Evolutionary conservation across 2,329 filamentous ascomycete genomes (phyloP).

Genomic region (Fusarium mangiferae): DNA sequence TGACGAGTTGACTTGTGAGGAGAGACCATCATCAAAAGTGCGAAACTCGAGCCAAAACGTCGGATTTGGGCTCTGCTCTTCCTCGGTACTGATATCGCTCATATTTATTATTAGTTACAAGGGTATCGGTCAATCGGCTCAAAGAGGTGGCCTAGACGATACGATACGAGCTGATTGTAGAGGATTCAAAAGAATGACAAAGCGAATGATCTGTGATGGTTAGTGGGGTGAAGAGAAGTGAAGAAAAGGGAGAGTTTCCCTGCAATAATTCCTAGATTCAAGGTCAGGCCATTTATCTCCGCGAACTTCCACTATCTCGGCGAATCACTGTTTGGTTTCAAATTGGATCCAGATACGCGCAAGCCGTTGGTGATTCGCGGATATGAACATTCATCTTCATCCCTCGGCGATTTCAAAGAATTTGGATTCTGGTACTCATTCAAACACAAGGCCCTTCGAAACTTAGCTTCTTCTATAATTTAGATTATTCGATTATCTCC

Average conservation of each 20-base stretch:
- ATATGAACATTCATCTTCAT: background rate
- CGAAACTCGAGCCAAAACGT: conserved; percentile 60
- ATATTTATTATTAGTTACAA: conserved; percentile 16
- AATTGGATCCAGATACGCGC: conserved; percentile 2
- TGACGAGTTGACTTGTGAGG: conserved; percentile 10
- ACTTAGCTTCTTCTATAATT: background rate
- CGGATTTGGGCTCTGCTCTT: conserved; percentile 43
- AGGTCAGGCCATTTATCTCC: conserved; percentile 38
- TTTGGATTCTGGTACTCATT: background rate
- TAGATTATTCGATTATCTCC: background rate
- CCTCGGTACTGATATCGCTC: conserved; percentile 35
- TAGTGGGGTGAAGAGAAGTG: conserved; percentile 13
- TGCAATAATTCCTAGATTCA: background rate
- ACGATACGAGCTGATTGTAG: background rate
- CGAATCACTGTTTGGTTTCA: conserved; percentile 21
- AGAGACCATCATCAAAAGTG: conserved; percentile 55
- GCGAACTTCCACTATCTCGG: conserved; percentile 16
- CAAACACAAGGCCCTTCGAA: background rate
- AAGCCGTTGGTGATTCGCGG: conserved; percentile 9
- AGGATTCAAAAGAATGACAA: background rate
- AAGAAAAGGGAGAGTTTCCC: conserved; percentile 10
- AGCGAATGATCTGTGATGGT: background rate
- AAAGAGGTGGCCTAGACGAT: background rate
- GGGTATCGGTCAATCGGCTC: conserved; percentile 9
- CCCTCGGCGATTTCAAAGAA: background rate